Base-by-base conservation (phyloP, 129 eudicot species). In the Flaveria bidentis region DNA sequence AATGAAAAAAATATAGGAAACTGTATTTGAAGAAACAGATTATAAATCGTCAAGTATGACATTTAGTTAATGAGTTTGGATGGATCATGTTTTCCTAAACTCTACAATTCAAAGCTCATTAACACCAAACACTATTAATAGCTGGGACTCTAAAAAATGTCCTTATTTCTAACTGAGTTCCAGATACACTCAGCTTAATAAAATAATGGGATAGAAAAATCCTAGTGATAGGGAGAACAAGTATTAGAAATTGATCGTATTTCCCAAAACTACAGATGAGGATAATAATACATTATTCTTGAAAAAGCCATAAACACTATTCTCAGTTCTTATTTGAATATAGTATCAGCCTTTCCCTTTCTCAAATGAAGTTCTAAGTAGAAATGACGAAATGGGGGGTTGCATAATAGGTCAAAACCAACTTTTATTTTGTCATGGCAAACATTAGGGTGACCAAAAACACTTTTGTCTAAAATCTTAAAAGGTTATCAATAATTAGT, bases 121-220 rank as follows among this genome's bases (percentile, higher is more conserved):
- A 72, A 12, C 51, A 13, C 80, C 58, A 42, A 3, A 42, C 23
- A 44, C 28, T 13, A 76, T 44, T 70, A 28, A 26, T 65, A 65
- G 30, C 13, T 7, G 15, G 63, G 72, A 49, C 49, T 75, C 36
- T 9, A 76, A 50, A 36, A 76, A 14, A 49, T 13, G 52, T 28
- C 44, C 80, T 47, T 51, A 53, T 17, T 55, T 55, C 49, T 46
- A 28, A 75, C 63, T 75, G 16, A 63, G 63, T 47, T 63, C 52
- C 77, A 7, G 26, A 45, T 23, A 42, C 45, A 73, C 28, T 60
- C 55, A 45, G n/a, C 58, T 60, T 61, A 9, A 58, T 74, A 74
- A 44, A 13, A 56, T 73, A 57, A 41, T 0, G 25, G 46, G 55
- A 45, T 44, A 57, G 23, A 39, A 60, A 61, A 44, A 25, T 60